Percentiles rank a stretch among this genome's conserved stretches.
Conservation (phyloP, 768 basidiomycete species). For the Panaeolus papilionaceus region DNA sequence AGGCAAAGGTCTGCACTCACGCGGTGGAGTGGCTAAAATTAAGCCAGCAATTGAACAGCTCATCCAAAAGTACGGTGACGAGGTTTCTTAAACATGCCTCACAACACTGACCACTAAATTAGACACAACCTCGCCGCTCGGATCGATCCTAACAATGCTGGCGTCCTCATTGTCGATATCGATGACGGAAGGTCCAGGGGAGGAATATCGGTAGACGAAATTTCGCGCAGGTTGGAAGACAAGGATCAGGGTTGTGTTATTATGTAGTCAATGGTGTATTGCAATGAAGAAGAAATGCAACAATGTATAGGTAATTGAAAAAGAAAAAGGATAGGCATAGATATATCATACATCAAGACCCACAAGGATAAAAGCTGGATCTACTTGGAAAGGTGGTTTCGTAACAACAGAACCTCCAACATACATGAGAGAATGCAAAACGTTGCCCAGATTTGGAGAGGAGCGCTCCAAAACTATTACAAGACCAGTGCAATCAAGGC, state of each 20-base stretch:
- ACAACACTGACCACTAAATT: background rate
- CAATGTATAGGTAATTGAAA: conserved; percentile 18
- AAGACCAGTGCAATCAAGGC: conserved; percentile 75
- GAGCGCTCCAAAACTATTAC: conserved; percentile 82
- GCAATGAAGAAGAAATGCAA: conserved; percentile 11
- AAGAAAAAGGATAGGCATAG: conserved; percentile 12
- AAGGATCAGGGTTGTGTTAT: conserved; percentile 66
- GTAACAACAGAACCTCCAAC: conserved; percentile 88
- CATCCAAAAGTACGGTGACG: conserved; percentile 67
- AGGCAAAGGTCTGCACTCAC: conserved; percentile 91
- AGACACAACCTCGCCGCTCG: conserved; percentile 78
- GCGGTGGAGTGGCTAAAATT: conserved; percentile 79
- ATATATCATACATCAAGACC: conserved; percentile 75
- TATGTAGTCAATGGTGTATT: conserved; percentile 54
- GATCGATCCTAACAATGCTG: conserved; percentile 81
- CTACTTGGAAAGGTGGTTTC: conserved; percentile 76
- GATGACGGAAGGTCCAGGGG: conserved; percentile 37
- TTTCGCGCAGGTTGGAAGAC: conserved; percentile 57
- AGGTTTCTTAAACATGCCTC: background rate
- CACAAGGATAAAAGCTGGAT: conserved; percentile 81
- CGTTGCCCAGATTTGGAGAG: conserved; percentile 70
- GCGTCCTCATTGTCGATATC: conserved; percentile 84
- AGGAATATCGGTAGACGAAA: conserved; percentile 63
- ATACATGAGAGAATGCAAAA: conserved; percentile 92
- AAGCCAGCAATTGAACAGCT: conserved; percentile 91